phyloP scores from a whole-genome alignment of 2,329 filamentous ascomycete genomes.

The Gliomastix tumulicola region DNA sequence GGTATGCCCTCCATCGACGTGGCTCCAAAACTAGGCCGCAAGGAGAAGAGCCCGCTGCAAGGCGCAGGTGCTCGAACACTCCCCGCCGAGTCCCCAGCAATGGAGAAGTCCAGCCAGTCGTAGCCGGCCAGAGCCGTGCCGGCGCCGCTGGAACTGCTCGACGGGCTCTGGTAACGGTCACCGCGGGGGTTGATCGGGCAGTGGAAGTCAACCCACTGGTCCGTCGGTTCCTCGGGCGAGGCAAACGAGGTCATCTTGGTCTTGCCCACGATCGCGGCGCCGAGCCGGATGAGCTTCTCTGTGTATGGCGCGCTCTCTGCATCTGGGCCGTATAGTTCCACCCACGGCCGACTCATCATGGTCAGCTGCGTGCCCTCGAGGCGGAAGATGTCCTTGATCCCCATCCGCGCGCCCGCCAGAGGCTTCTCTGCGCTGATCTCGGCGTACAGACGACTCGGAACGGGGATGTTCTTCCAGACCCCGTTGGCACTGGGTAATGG shows the following conservation, averaged over 20 bases:
- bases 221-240: constrained; percentile 29
- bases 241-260: constrained; percentile 36
- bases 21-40: constrained; percentile 12
- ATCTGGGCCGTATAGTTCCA: constrained; percentile 38
- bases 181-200: constrained; percentile 18
- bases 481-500: constrained; percentile 14
- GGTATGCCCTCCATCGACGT: constrained; percentile 8
- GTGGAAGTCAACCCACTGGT: constrained; percentile 27
- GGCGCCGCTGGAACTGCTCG: constrained; percentile 16
- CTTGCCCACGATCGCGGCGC: constrained; percentile 41
- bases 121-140: constrained; percentile 17
- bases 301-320: constrained; percentile 40
- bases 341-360: constrained; percentile 52
- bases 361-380: constrained; percentile 43
- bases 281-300: constrained; percentile 48
- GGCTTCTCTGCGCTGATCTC: constrained; percentile 18
- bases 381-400: constrained; percentile 23
- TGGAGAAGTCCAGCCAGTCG: constrained; percentile 16
- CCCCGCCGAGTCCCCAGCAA: constrained; percentile 12
- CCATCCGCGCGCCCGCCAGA: constrained; percentile 26
- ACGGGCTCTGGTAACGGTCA: constrained; percentile 16
- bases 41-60: constrained; percentile 19
- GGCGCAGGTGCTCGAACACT: constrained; percentile 10
- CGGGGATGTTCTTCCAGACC: constrained; percentile 19
- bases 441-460: constrained; percentile 28